Base-by-base conservation (phyloP, 2,329 filamentous ascomycete species). In the Aspergillus viridinutans region DNA sequence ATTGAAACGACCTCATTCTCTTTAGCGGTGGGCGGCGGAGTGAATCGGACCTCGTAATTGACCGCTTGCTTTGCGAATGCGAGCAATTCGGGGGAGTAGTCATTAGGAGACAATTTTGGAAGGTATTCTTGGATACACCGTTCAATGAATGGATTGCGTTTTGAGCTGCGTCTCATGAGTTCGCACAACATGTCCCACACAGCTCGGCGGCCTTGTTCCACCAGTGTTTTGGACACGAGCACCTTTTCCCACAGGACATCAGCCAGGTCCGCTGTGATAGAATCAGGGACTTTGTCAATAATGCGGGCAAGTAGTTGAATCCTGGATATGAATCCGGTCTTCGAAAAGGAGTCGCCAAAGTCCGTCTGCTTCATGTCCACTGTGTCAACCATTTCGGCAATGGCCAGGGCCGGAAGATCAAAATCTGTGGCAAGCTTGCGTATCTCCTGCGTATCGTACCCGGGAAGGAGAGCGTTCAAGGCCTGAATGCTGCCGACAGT, bases 401-500 rank as follows among this genome's bases (percentile, higher is more conserved):
- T 77, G 12, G 90, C 71, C 4, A 91, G 75, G 52, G 75, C 75
- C 1, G 85, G 82, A 50, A 91, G 72, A 59, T 85, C 80, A 66
- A 87, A 82, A n/a, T 87, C 80, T 6, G 79, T 73, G 8, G 83
- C 81, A 51, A 91, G 73, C n/a, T 76, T 72, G 28, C 77, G 78
- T 23, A 90, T 71, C 58, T 88, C 85, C 7, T 74, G 74, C 3
- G 66, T 65, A 40, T 81, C 67, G 40, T 80, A 73, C 26, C 64
- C 62, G 17, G 72, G 66, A 9, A 80, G 64, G 40, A 78, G 68
- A 38, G 76, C 67, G 69, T 77, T 73, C 49, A 91, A 76, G 17
- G 86, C 86, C 67, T 85, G 88, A 21, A 92, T 81, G 63, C 90
- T 94, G 1, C 90, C 90, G 6, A 89, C 81, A 0, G 87, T 85